Percentiles rank a stretch among this genome's conserved stretches.
These are phyloP conservation scores for Pseudocercospora fijiensis DNA, from an alignment of 2,329 filamentous ascomycete species.

Conservation along the genomic window DNA sequence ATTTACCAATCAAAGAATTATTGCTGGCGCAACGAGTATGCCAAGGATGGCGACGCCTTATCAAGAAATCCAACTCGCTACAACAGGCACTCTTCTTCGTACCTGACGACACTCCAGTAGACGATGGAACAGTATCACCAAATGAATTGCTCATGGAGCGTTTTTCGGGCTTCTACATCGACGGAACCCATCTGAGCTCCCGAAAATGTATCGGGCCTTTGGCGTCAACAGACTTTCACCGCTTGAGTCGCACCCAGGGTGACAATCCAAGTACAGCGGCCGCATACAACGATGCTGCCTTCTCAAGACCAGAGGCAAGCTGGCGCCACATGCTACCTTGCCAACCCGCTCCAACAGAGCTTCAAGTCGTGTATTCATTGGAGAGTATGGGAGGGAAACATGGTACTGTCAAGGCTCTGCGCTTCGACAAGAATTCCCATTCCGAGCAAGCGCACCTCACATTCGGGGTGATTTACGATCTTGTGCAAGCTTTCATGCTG, in stretches of 20 bases:
- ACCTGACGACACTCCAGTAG: neutral
- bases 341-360: neutral
- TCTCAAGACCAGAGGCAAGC: neutral
- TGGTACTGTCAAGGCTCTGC: neutral
- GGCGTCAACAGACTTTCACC: neutral
- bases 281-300: neutral
- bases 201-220: neutral
- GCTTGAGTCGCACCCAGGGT: neutral
- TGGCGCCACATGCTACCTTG: neutral
- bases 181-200: neutral
- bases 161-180: neutral
- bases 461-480: neutral
- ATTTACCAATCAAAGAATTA: neutral
- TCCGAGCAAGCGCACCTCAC: neutral
- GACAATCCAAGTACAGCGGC: neutral
- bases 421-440: neutral
- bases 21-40: conserved; percentile 1
- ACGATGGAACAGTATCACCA: neutral
- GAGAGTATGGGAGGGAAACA: neutral
- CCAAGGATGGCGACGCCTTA: neutral
- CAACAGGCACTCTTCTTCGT: neutral
- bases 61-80: conserved; percentile 1
- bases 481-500: neutral
- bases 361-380: neutral
- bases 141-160: neutral